Evolutionary conservation across 768 basidiomycete species (phyloP), one percentile per base, ranked within the genome.

Genomic region (Tremella mesenterica): DNA sequence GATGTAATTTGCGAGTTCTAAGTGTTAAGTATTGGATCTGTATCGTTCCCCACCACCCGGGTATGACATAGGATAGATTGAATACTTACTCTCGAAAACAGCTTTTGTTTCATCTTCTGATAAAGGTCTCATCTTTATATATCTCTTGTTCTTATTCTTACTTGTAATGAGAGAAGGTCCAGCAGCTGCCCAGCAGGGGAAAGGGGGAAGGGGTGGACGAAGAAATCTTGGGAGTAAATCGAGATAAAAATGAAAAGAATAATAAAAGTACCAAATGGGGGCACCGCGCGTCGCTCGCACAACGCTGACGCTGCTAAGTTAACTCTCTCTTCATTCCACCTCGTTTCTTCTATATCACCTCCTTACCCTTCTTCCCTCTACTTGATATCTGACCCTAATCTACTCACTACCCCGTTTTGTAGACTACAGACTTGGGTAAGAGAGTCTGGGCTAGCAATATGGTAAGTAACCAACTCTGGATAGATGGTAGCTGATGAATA

Each of bases 21-120:
- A n/a, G 12, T 23, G 23, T 9, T 50, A 30, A 48, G 56, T 25
- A 31, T 3, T 21, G 29, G 31, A 5, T 5, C 44, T 31, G 1
- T 10, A 10, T 34, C 33, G 33, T 34, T 34, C 33, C 33, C 33
- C 18, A 10, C 33, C 33, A 10, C 12, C 12, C 10, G 33, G 33
- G 33, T 10, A 10, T 10, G 18, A 10, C 12, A 34, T 34, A 18
- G 38, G n/a, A 41, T 33, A 14, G 29, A 23, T 44, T 20, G 27
- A 61, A n/a, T n/a, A n/a, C 72, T 61, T 45, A 75, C 73, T 99
- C 34, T 86, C 84, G 66, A 97, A 99, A 13, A 97, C 87, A 0
- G 85, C 81, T 72, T 95, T 95, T 65, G 88, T 93, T 75, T 99
- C 93, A 55, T 95, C 91, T 73, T 96, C 88, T 23, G 93, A 96